Base-by-base conservation (phyloP, 306 rosid species). In the Rosa chinensis region DNA sequence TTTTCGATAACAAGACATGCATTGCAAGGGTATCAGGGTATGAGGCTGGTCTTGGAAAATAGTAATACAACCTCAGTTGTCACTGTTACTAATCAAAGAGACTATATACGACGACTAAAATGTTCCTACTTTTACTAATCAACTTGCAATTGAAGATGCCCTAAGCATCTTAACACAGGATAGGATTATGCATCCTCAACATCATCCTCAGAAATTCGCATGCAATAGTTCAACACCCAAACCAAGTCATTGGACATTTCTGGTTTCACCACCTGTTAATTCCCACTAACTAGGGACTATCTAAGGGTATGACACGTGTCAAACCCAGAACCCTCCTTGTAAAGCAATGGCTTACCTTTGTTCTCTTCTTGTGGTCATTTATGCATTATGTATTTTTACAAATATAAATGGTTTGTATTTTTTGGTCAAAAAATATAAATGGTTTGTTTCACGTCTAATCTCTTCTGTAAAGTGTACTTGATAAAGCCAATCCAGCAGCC, bases 291-390 rank as follows among this genome's bases (percentile, higher is more conserved):
- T 11, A 2, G 3, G 28, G 49, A 43, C 37, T 32, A 32, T 32
- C 37, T 32, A 32, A 32, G 3, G 37, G 37, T 32, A 32, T 32
- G 37, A 32, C 37, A 84, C 81, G 43, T 82, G 88, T 79, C 79
- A 56, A 74, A 81, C 74, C 32, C 79, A 9, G 28, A 48, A 66
- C 80, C 62, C 77, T 70, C n/a, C 78, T 44, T 50, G 58, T 42
- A 70, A 86, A 83, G 85, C 82, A 78, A 43, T 35, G 85, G 37
- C 37, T 32, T 32, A 32, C 37, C 37, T 32, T 32, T 32, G 83
- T 49, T 56, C 49, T 39, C 20, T 80, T 85, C 76, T 73, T 59
- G 70, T 39, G n/a, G 83, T 86, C 77, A 52, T 61, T 45, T 48
- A 47, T 14, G 37, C 37, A 32, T 32, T 32, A n/a, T n/a, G n/a